Evolutionary conservation across 768 basidiomycete species (phyloP).

Genomic region (Leucosporidium yakuticum): DNA sequence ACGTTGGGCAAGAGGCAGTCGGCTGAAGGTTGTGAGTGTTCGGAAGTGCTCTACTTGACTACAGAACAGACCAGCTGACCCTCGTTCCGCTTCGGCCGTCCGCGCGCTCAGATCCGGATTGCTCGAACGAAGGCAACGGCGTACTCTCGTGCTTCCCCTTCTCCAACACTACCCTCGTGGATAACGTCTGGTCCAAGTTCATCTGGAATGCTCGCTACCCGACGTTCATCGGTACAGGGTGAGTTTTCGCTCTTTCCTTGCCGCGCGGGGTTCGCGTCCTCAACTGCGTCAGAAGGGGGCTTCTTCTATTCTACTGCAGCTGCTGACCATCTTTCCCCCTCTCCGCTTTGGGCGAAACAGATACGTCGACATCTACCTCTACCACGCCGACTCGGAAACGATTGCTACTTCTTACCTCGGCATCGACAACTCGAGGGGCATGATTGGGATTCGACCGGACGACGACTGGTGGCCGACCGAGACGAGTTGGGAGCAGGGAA

Average conservation of each 20-base stretch:
- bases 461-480: slow-evolving; percentile 67
- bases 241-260: slow-evolving; percentile 25
- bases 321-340: slow-evolving; percentile 44
- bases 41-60: too few relatives aligned
- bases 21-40: too few relatives aligned
- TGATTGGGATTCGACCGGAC: slow-evolving; percentile 50
- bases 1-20: too few relatives aligned
- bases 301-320: slow-evolving; percentile 23
- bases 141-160: slow-evolving; percentile 73
- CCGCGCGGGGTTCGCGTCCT: slow-evolving; percentile 56
- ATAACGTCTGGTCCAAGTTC: slow-evolving; percentile 64
- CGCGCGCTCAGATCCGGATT: slow-evolving; percentile 41
- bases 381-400: slow-evolving; percentile 60
- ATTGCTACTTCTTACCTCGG: slow-evolving; percentile 51
- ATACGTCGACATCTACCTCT: slow-evolving; percentile 72
- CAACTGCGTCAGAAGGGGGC: slow-evolving; percentile 58
- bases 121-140: slow-evolving; percentile 54
- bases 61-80: neutral
- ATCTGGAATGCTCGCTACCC: slow-evolving; percentile 45
- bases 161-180: slow-evolving; percentile 54
- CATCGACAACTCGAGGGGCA: slow-evolving; percentile 54
- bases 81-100: neutral
- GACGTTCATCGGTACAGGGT: slow-evolving; percentile 24
- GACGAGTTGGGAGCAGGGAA: slow-evolving; percentile 49
- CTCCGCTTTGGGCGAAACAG: slow-evolving; percentile 21